Base-by-base conservation (phyloP, 2,329 filamentous ascomycete genomes). In the Neurospora sp. region DNA sequence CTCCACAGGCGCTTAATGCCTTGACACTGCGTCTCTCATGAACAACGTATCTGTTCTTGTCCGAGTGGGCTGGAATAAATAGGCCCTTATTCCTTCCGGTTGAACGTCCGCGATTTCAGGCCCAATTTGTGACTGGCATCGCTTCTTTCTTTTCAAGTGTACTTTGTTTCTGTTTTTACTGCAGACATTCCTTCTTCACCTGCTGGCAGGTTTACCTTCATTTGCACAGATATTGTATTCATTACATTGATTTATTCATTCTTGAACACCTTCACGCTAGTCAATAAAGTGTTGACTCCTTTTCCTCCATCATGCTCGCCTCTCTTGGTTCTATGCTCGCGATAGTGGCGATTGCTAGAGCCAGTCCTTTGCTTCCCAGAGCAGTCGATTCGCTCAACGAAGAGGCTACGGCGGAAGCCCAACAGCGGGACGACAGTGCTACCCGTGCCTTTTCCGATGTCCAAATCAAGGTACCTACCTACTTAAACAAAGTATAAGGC, bases 381-480 rank as follows among this genome's bases (percentile, higher is more conserved):
- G 78, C 78, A 6, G 83, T 84, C 4, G 76, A 78, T 8, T 74
- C 79, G 2, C 81, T 85, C 36, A 77, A 86, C 72, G 76, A 81
- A 41, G 80, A 76, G 11, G 81, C 83, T 6, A 81, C 80, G 38
- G 80, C 79, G 4, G 81, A 84, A 72, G 82, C 82, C 3, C 83
- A 85, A 8, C 79, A 79, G 72, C 79, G 82, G 4, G 83, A 84
- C 73, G 74, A 78, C 69, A 79, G 78, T 8, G 83, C 83, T 66
- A 83, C 80, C 2, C 79, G 82, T 8, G 81, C 81, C 36, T 80
- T 83, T 67, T 80, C 82, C 36, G 76, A 81, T 66, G 77, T 82
- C n/a, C 78, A 80, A 67, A 83, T 85, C 77, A 80, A 74, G 75
- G 76, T 76, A 69, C 23, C 23, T 23, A 23, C 19, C 19, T 23